Conservation (phyloP, 2,329 filamentous ascomycete genomes). For the Rhynchosporium agropyri region DNA sequence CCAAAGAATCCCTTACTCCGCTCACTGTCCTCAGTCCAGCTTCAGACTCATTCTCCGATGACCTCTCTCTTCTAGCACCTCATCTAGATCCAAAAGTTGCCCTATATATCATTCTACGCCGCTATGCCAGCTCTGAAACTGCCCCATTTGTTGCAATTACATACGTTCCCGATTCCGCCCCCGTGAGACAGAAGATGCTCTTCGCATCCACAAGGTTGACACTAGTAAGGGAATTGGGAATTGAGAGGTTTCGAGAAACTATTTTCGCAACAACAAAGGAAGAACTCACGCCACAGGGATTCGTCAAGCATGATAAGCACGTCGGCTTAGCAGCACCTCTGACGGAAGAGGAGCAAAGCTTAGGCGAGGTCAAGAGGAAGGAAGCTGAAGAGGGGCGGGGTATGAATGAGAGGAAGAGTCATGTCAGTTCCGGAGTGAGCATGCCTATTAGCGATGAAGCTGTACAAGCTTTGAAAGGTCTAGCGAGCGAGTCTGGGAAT, state of each 20-base stretch:
- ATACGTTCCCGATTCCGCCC: slow-evolving; percentile 77
- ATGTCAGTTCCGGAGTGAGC: slow-evolving; percentile 49
- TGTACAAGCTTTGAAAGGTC: slow-evolving; percentile 61
- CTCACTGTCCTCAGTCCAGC: slow-evolving; percentile 56
- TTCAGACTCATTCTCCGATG: slow-evolving; percentile 60
- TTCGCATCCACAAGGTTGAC: slow-evolving; percentile 79
- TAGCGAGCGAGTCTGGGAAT: slow-evolving; percentile 54
- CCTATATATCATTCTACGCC: slow-evolving; percentile 75
- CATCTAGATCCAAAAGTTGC: slow-evolving; percentile 68
- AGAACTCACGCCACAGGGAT: slow-evolving; percentile 71
- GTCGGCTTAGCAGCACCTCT: slow-evolving; percentile 66
- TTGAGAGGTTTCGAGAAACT: slow-evolving; percentile 76
- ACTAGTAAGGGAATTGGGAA: slow-evolving; percentile 74
- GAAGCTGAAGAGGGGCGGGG: slow-evolving; percentile 75
- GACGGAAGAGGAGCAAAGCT: slow-evolving; percentile 74
- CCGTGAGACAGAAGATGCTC: slow-evolving; percentile 84
- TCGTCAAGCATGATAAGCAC: slow-evolving; percentile 73
- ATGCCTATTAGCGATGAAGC: slow-evolving; percentile 62
- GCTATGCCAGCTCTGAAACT: slow-evolving; percentile 56
- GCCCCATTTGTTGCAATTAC: slow-evolving; percentile 66
- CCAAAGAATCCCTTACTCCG: slow-evolving; percentile 68
- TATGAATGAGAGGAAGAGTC: slow-evolving; percentile 58
- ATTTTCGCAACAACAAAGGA: slow-evolving; percentile 71
- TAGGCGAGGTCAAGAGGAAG: slow-evolving; percentile 73
- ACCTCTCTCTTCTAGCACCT: slow-evolving; percentile 63